Base-by-base conservation (phyloP, 306 rosid genomes). In the Hippophae tibetana region DNA sequence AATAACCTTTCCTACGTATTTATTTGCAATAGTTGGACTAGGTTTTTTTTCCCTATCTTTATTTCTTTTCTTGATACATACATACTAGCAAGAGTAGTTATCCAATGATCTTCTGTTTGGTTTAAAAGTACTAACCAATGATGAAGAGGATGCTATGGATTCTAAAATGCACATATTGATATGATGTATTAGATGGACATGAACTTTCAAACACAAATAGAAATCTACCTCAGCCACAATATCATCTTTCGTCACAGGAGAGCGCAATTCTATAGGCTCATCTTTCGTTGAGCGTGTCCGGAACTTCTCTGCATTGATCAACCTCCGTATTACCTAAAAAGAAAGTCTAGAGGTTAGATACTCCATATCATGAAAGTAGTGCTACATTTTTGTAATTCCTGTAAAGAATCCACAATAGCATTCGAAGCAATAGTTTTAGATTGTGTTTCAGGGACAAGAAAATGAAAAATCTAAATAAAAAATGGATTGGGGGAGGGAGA, bases 151-250 rank as follows among this genome's bases (percentile, higher is more conserved):
- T 38, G 38, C 38, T 42, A 42, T 43, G 41, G 62, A 43, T 11
- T 18, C 0, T 11, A 10, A 57, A 2, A 42, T 12, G 5, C 13
- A 7, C 4, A 56, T 25, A 42, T 27, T 31, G n/a, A 43, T 42
- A 7, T 13, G 23, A 23, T 31, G 7, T 54, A 47, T 31, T 26
- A 56, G 6, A 13, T 7, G 50, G 50, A 26, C 42, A 47, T 46
- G 26, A 27, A 3, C 12, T 49, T 9, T 6, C 45, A 74, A 13
- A 53, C 43, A 71, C n/a, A 6, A 9, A 40, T 48, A 58, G 63
- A 54, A 72, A 66, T 67, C 18, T 72, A 87, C 97, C 97, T 90
- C 96, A 11, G 82, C 79, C 57, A 90, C 77, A 63, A 90, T 68
- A 47, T 72, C 82, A 13, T 87, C 86, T 71, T 67, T 82, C 12